These are phyloP conservation scores for Ophiostoma piceae DNA, from an alignment of 2,329 filamentous ascomycete genomes.

Conservation along the genomic window DNA sequence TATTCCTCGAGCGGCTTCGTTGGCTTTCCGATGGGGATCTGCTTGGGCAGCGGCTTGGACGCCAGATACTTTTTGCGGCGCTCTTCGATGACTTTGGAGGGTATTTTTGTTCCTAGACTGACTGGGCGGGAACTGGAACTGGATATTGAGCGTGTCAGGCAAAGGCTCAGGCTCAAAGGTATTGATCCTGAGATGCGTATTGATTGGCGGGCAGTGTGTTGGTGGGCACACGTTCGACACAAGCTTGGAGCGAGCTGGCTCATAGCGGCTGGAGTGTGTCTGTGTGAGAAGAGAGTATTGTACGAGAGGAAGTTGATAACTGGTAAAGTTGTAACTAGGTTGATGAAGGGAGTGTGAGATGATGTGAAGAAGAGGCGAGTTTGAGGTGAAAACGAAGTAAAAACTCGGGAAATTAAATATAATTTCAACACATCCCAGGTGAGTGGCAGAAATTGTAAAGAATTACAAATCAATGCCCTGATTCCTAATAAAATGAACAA, in stretches of 20 bases:
- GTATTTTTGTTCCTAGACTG: neutral
- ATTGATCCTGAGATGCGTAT: neutral
- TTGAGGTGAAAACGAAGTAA: neutral
- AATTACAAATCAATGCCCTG: neutral
- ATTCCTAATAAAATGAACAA: neutral
- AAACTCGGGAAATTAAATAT: neutral
- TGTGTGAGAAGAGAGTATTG: neutral
- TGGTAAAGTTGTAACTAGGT: neutral
- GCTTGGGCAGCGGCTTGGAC: neutral
- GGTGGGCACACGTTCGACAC: constrained; percentile 4
- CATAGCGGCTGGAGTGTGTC: constrained; percentile 6
- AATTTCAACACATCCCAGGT: neutral
- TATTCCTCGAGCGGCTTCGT: neutral
- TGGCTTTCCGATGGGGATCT: neutral
- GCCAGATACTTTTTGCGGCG: neutral
- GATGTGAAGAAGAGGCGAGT: neutral
- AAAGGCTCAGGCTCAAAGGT: neutral
- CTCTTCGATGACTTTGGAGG: neutral
- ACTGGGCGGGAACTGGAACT: neutral
- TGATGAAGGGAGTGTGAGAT: neutral
- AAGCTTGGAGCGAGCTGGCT: neutral
- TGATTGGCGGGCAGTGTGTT: neutral
- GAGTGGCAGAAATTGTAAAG: neutral
- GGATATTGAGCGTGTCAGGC: neutral
- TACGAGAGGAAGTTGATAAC: neutral